These are phyloP conservation scores for Umbelopsis isabellina DNA, from an alignment of 192 early-diverging fungal genomes.

Conservation along the genomic window DNA sequence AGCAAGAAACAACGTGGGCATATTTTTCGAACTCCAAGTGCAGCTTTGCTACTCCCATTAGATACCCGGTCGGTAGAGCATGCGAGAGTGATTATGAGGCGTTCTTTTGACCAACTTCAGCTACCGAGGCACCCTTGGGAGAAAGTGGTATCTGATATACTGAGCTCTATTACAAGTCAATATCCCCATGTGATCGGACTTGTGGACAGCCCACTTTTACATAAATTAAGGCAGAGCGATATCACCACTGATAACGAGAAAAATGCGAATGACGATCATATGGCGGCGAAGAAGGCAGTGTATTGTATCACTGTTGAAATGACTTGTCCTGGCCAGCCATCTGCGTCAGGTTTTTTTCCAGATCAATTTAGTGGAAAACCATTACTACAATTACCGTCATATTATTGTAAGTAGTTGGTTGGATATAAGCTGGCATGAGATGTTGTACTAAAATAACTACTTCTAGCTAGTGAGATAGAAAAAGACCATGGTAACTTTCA, in stretches of 20 bases:
- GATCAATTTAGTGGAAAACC: neutral
- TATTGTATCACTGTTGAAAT: conserved; percentile 15
- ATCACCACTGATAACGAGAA: conserved; percentile 9
- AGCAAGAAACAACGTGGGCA: conserved; percentile 7
- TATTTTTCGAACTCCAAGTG: conserved; percentile 11
- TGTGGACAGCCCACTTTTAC: conserved; percentile 5
- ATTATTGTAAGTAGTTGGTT: conserved; percentile 4
- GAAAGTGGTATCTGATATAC: neutral
- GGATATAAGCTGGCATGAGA: neutral
- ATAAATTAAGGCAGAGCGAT: conserved; percentile 11
- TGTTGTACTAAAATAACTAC: neutral
- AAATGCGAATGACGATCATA: conserved; percentile 11
- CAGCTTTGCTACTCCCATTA: neutral
- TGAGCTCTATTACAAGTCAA: conserved; percentile 8
- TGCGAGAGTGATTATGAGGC: neutral
- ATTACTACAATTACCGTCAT: neutral
- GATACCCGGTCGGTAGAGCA: conserved; percentile 9
- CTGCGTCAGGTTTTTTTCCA: conserved; percentile 1
- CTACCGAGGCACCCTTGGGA: conserved; percentile 4
- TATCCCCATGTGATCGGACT: conserved; percentile 23
- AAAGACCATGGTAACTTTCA: neutral
- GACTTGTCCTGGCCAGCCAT: neutral
- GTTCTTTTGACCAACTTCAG: conserved; percentile 7
- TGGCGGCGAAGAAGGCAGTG: neutral
- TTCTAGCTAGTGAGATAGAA: neutral